Conservation (phyloP, 2,329 filamentous ascomycete genomes). For the Fonsecaea pugnacius region DNA sequence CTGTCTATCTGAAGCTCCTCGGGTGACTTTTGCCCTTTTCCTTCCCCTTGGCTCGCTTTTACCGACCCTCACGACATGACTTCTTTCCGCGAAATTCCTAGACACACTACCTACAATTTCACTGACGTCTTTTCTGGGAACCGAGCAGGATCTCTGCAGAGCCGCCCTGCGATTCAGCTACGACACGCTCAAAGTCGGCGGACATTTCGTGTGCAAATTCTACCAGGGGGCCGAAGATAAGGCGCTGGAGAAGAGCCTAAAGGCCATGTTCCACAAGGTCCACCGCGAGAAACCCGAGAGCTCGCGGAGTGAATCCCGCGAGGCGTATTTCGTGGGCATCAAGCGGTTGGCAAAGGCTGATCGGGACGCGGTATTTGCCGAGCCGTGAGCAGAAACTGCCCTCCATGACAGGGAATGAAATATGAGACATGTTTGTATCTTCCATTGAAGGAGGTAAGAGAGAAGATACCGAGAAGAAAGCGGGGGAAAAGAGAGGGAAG, state of each 20-base stretch:
- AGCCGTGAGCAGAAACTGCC: slow-evolving; percentile 13
- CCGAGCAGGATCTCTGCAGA: slow-evolving; percentile 77
- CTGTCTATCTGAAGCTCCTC: not conserved
- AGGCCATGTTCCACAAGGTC: slow-evolving; percentile 77
- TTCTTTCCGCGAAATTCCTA: not conserved
- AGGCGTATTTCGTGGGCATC: slow-evolving; percentile 83
- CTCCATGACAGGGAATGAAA: not conserved
- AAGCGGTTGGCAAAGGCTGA: slow-evolving; percentile 63
- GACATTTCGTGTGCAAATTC: slow-evolving; percentile 96
- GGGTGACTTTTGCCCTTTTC: not conserved
- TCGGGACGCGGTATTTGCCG: slow-evolving; percentile 52
- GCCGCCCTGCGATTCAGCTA: slow-evolving; percentile 84
- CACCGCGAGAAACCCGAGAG: slow-evolving; percentile 88
- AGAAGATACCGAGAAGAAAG: too few species aligned
- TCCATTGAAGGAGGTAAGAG: not conserved
- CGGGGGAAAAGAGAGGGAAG: not conserved
- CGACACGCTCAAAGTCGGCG: slow-evolving; percentile 79
- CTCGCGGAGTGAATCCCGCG: slow-evolving; percentile 81
- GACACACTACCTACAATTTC: not conserved
- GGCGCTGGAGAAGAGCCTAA: slow-evolving; percentile 73
- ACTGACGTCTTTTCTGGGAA: slow-evolving; percentile 9
- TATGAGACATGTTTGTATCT: not conserved
- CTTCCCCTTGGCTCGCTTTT: too few species aligned
- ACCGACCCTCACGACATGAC: too few species aligned
- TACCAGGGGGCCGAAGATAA: slow-evolving; percentile 91